Percentiles rank a stretch among this genome's conserved stretches.
Evolutionary conservation across 2,329 filamentous ascomycete species (phyloP).

Genomic region (Colletotrichum orchidophilum): DNA sequence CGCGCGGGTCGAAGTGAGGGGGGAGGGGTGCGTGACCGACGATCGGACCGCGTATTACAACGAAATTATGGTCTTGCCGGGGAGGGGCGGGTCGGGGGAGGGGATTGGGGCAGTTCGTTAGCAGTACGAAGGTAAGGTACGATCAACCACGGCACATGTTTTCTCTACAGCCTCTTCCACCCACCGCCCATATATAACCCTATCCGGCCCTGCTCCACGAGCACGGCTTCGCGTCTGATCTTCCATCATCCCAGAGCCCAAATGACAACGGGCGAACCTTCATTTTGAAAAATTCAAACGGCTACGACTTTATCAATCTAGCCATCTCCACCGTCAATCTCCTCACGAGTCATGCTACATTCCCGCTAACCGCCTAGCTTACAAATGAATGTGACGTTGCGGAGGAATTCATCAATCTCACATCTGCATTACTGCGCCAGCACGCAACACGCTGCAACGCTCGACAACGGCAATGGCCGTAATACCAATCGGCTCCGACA

Average conservation of each 20-base stretch:
- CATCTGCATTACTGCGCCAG: not conserved
- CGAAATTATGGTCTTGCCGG: not conserved
- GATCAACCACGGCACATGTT: too few relatives aligned
- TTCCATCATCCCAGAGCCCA: not conserved
- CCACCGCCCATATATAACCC: not conserved
- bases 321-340: constrained; percentile 25
- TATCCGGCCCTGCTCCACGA: not conserved
- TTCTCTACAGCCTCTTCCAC: too few relatives aligned
- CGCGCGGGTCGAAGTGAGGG: not conserved
- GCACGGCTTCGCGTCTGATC: not conserved
- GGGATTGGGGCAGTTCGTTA: too few relatives aligned
- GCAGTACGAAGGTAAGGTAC: too few relatives aligned
- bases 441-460: too few relatives aligned
- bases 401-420: not conserved
- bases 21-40: not conserved
- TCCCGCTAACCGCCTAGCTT: not conserved
- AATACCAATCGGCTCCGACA: not conserved
- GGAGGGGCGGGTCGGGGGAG: too few relatives aligned
- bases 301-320: not conserved
- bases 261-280: not conserved
- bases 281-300: not conserved
- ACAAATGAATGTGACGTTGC: not conserved
- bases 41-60: not conserved
- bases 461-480: not conserved
- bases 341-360: constrained; percentile 23